Evolutionary conservation across 331 rosid species (phyloP), one percentile per base, ranked within the genome.

Genomic region (Dryas integrifolia): DNA sequence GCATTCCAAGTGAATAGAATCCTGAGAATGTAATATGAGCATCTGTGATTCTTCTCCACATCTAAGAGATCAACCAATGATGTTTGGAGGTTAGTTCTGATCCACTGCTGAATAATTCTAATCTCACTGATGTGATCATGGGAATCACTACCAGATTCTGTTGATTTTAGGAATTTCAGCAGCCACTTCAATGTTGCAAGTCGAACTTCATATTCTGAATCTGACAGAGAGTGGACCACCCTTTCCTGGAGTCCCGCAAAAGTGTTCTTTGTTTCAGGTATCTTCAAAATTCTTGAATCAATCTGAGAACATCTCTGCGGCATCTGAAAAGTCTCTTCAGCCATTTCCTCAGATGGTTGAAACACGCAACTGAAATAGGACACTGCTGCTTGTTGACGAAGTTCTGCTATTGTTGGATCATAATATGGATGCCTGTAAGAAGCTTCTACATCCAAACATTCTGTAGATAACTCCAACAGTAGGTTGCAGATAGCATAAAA

Each of bases 181-280:
- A 94, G 81, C 98, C 98, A 94, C 87, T 91, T 94, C 81, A 94
- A 72, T 46, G 97, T 89, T 77, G 91, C 88, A 69, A 89, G 92
- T 75, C 97, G 91, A 84, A 94, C 97, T 85, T 94, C 98, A 65
- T 89, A 91, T 44, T 69, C 79, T 26, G 92, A 77, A 62, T 94
- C 98, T 79, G 92, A 86, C 88, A 94, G 76, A 77, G 88, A 88
- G 67, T 80, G 58, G 60, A 85, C 82, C 77, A 94, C 75, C 82
- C 95, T 85, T 70, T 88, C 88, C 82, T 85, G 68, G 48, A 91
- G 86, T 71, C 84, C 90, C 58, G 79, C 43, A 73, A 85, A 89
- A 56, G 84, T 56, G 26, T 75, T 78, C 74, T 83, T 87, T 57
- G 57, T 71, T 51, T 82, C 85, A 75, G 85, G 67, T 35, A 79